Percentiles rank a stretch among this genome's conserved stretches.
Conservation (phyloP, 768 basidiomycete genomes). For the Strobilomyces dryophilus region DNA sequence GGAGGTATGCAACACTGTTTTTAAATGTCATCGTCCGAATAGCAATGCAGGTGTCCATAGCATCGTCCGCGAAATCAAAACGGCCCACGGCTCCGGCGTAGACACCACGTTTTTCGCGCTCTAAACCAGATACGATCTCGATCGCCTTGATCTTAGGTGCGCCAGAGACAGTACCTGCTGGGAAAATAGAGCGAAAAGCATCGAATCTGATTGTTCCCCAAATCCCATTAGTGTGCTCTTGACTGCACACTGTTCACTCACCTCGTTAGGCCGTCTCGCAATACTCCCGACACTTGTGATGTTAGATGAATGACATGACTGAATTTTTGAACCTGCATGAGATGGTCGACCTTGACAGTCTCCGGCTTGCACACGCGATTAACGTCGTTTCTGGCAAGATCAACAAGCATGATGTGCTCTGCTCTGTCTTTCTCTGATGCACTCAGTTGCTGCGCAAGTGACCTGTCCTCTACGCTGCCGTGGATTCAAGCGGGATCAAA, state of each 20-base stretch:
- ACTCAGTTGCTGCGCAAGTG: constrained; percentile 66
- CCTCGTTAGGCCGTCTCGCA: constrained; percentile 84
- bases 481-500: constrained; percentile 5
- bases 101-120: constrained; percentile 86
- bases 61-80: constrained; percentile 91
- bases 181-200: constrained; percentile 98
- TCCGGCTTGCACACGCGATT: constrained; percentile 94
- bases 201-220: constrained; percentile 64
- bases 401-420: constrained; percentile 99
- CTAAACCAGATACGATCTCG: constrained; percentile 82
- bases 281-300: constrained; percentile 84
- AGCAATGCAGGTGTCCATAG: constrained; percentile 98
- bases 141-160: constrained; percentile 99
- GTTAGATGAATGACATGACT: constrained; percentile 98
- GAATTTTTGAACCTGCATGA: constrained; percentile 93
- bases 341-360: constrained; percentile 93
- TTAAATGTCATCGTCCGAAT: constrained; percentile 99
- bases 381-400: constrained; percentile 96
- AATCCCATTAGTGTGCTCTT: constrained; percentile 1
- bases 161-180: constrained; percentile 97
- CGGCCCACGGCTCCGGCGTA: constrained; percentile 98
- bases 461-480: constrained; percentile 75
- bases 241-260: constrained; percentile 27
- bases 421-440: constrained; percentile 93
- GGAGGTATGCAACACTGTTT: constrained; percentile 84